Evolutionary conservation across 768 basidiomycete species (phyloP).

Genomic region (Suillus luteus): DNA sequence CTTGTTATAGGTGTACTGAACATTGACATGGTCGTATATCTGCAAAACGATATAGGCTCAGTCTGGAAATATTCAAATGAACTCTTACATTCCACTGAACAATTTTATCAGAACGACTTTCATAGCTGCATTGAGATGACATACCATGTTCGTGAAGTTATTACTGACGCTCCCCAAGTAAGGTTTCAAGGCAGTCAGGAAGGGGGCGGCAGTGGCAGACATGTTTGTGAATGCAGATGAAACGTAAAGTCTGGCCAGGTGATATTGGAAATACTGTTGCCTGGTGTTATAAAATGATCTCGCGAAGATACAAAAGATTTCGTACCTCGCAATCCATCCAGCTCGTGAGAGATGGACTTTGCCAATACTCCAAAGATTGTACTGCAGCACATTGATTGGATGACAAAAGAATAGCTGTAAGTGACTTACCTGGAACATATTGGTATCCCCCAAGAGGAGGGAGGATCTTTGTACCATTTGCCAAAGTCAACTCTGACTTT

Average conservation of each 20-base stretch:
- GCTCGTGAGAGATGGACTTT: conserved; percentile 68
- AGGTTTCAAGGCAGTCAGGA: conserved; percentile 28
- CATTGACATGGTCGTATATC: conserved; percentile 74
- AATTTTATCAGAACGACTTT: background rate
- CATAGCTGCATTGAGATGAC: conserved; percentile 13
- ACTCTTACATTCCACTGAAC: conserved; percentile 64
- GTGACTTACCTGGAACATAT: conserved; percentile 60
- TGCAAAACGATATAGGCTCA: conserved; percentile 24
- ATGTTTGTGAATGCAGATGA: conserved; percentile 28
- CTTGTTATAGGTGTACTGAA: conserved; percentile 73
- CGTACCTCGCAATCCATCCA: conserved; percentile 65
- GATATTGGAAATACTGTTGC: conserved; percentile 30
- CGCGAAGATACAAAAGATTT: background rate
- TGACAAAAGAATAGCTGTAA: background rate
- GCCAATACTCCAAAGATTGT: conserved; percentile 56
- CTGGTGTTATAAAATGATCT: background rate
- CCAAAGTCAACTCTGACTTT: conserved; percentile 66
- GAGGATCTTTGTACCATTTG: conserved; percentile 67
- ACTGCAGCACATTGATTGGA: conserved; percentile 15
- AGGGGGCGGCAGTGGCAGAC: conserved; percentile 22
- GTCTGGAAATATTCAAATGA: background rate
- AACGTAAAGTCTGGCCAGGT: conserved; percentile 32
- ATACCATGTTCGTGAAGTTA: conserved; percentile 33
- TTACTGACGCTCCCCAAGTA: conserved; percentile 29
- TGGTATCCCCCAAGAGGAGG: conserved; percentile 85